phyloP scores from a whole-genome alignment of 257 asterid species.

The Lycium barbarum region DNA sequence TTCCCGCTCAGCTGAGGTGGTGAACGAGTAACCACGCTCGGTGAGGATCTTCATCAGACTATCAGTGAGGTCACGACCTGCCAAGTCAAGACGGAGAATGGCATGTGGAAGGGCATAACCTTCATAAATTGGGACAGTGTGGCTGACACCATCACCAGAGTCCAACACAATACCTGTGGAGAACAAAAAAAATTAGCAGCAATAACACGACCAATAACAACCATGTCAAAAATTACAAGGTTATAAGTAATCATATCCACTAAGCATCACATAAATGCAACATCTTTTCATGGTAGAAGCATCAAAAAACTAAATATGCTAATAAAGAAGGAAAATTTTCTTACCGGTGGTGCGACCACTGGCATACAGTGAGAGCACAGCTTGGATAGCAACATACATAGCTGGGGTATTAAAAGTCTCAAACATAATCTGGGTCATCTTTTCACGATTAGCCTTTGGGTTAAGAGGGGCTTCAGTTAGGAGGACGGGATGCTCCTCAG shows the following conservation, averaged over 20 bases:
- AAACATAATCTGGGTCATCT: slow-evolving; percentile 95
- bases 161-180: slow-evolving; percentile 52
- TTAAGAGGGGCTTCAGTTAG: slow-evolving; percentile 92
- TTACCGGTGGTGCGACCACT: slow-evolving; percentile 96
- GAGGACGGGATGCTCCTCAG: slow-evolving; percentile 92
- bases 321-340: slow-evolving; percentile 32
- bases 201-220: neutral
- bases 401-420: slow-evolving; percentile 97
- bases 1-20: slow-evolving; percentile 56
- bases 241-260: neutral
- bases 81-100: slow-evolving; percentile 55
- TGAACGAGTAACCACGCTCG: slow-evolving; percentile 52
- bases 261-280: slow-evolving; percentile 11
- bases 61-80: slow-evolving; percentile 58
- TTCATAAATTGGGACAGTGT: slow-evolving; percentile 55
- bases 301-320: neutral
- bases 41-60: slow-evolving; percentile 49
- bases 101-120: slow-evolving; percentile 58
- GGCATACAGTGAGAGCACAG: slow-evolving; percentile 93
- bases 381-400: slow-evolving; percentile 94
- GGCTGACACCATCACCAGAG: slow-evolving; percentile 60
- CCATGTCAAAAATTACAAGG: neutral
- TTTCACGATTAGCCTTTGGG: slow-evolving; percentile 94
- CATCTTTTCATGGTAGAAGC: neutral
- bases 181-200: slow-evolving; percentile 16